These are phyloP conservation scores for Cladosporium velox DNA, from an alignment of 2,329 filamentous ascomycete species.

Conservation along the genomic window DNA sequence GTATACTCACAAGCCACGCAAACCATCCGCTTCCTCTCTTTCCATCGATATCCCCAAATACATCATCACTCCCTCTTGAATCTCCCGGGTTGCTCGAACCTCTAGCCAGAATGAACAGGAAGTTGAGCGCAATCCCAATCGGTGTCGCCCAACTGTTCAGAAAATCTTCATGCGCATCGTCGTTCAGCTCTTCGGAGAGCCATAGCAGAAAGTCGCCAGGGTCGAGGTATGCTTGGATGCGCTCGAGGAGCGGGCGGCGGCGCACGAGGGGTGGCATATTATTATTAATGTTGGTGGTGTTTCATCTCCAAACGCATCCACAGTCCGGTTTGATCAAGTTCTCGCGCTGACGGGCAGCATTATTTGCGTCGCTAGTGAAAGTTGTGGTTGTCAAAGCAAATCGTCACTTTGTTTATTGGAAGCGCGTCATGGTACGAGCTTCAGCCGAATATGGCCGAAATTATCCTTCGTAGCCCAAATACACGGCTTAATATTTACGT, in stretches of 20 bases:
- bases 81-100: constrained; percentile 55
- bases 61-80: constrained; percentile 62
- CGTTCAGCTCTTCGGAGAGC: constrained; percentile 90
- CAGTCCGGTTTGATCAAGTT: background rate
- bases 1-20: constrained; percentile 60
- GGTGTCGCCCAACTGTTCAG: constrained; percentile 72
- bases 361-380: constrained; percentile 1
- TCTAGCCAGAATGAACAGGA: constrained; percentile 77
- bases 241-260: constrained; percentile 74
- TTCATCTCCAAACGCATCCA: background rate
- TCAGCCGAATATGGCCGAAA: background rate
- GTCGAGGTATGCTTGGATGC: constrained; percentile 77
- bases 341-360: background rate
- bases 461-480: background rate
- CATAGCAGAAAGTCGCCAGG: constrained; percentile 87
- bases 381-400: constrained; percentile 14
- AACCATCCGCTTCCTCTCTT: constrained; percentile 63
- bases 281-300: background rate
- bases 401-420: background rate
- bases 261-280: constrained; percentile 79
- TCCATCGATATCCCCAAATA: constrained; percentile 71
- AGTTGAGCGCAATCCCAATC: constrained; percentile 74
- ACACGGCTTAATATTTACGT: background rate
- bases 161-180: constrained; percentile 82
- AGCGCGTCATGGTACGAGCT: background rate